Base-by-base conservation (phyloP, 2,329 filamentous ascomycete genomes). In the Arthrobotrys sphaeroides region DNA sequence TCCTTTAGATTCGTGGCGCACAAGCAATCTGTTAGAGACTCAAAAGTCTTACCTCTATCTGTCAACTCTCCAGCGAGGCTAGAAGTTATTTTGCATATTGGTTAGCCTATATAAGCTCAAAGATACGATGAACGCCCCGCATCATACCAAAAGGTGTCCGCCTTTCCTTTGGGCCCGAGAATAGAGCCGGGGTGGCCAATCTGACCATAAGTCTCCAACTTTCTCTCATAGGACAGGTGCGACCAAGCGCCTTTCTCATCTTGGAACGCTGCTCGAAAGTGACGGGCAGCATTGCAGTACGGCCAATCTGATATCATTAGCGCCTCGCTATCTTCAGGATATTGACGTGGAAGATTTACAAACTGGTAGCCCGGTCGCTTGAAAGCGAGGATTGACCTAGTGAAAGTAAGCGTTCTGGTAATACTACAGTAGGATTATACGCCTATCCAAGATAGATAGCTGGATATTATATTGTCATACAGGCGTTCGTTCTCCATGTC, bases 241-340 rank as follows among this genome's bases (percentile, higher is more conserved):
- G 88, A 86, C 88, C 87, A 90, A 61, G 81, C 36, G 82, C 84
- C 73, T 83, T 82, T 80, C 86, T 86, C 67, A 85, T 85, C 49
- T 84, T 86, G 40, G 22, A 90, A 86, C 73, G 88, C 86, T 73
- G 87, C 87, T 24, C 86, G 88, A 81, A 98, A 87, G 78, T 90
- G 89, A 73, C 88, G 87, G 20, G 91, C 91, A 66, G 90, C 88
- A 78, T 88, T 87, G 84, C 95, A 99, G 83, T 97, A 98, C 1
- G 95, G 93, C 95, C 95, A 99, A 83, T 89, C 86, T 86, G 16
- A 51, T 18, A 40, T 53, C 43, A 40, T 45, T 18, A 43, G 24
- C 49, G 18, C 51, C 2, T 3, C 1, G 12, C 9, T 18, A 33
- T 42, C 9, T 31, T 33, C 16, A 5, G 24, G n/a, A 36, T 33